Evolutionary conservation across 306 rosid genomes (phyloP).

Genomic region (Cyclanthera cordifolia): DNA sequence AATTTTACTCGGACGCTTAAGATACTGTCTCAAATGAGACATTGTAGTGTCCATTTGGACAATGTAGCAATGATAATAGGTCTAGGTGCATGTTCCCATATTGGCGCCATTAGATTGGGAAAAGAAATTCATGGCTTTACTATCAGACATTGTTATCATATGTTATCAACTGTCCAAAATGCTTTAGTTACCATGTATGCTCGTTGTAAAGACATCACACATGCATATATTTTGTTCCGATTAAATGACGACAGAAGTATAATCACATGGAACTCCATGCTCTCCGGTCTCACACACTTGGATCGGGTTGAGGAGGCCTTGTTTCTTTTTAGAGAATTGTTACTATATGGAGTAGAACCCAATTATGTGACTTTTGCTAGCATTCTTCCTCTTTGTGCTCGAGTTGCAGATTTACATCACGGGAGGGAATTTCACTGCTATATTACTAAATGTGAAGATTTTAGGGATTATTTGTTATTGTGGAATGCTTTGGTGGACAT

Average conservation of each 20-base stretch:
- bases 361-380: conserved; percentile 70
- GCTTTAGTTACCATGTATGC: conserved; percentile 86
- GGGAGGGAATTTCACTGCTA: conserved; percentile 87
- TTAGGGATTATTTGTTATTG: conserved; percentile 35
- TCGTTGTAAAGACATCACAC: conserved; percentile 55
- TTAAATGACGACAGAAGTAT: conserved; percentile 34
- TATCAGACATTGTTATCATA: conserved; percentile 32
- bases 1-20: conserved; percentile 38
- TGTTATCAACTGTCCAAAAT: conserved; percentile 41
- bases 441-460: conserved; percentile 41
- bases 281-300: conserved; percentile 56
- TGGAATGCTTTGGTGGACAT: conserved; percentile 81
- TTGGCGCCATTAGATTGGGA: conserved; percentile 56
- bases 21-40: conserved; percentile 62
- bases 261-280: conserved; percentile 73
- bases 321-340: conserved; percentile 58
- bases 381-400: conserved; percentile 76
- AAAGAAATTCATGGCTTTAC: conserved; percentile 73
- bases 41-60: conserved; percentile 36
- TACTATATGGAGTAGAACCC: conserved; percentile 47
- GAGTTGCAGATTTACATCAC: conserved; percentile 68
- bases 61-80: conserved; percentile 50
- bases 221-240: conserved; percentile 46
- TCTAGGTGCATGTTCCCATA: conserved; percentile 62
- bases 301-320: conserved; percentile 62